Base-by-base conservation (phyloP, 2,329 filamentous ascomycete species). In the Periconia macrospinosa region DNA sequence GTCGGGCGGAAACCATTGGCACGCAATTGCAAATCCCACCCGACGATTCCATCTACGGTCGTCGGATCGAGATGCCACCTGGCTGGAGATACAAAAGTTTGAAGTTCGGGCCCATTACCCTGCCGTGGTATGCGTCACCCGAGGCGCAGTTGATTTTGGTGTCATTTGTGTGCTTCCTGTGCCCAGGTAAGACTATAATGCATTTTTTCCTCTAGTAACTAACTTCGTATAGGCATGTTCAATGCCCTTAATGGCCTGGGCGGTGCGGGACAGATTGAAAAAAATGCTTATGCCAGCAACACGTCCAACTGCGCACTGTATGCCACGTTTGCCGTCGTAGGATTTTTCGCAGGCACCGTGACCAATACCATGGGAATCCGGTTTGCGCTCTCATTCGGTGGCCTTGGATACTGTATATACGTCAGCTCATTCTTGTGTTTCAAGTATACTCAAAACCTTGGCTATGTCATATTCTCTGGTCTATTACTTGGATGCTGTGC, bases 381-480 rank as follows among this genome's bases (percentile, higher is more conserved):
- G 62, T 59, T 80, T 43, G 86, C 88, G 11, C 77, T 92, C 35
- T 79, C 83, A 2, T 79, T 92, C 53, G 89, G 89, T 57, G 88
- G 89, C 8, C 71, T 91, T 44, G 89, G 89, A 46, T 92, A 92
- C 76, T 85, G 82, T 68, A 77, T 91, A 67, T 91, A 92, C 69
- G 81, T 87, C 47, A 82, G 86, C 49, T 82, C 83, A 50, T 87
- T 89, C 73, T 77, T 91, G 41, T 83, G 79, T 75, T 91, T 85
- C 73, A 85, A 83, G 58, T 86, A 90, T 74, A 88, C 79, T 17
- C 50, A 77, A 46, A 88, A 87, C 69, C 75, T 80, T 55, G 86
- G 86, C 48, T 92, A 90, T 73, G 84, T 86, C 67, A 82, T 89
- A 66, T 91, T 91, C 60, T 83, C 89, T 8, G 89, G 89, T 60